Evolutionary conservation across 345 rosid genomes (phyloP), one percentile per base, ranked within the genome.

Genomic region (Microcos paniculata): DNA sequence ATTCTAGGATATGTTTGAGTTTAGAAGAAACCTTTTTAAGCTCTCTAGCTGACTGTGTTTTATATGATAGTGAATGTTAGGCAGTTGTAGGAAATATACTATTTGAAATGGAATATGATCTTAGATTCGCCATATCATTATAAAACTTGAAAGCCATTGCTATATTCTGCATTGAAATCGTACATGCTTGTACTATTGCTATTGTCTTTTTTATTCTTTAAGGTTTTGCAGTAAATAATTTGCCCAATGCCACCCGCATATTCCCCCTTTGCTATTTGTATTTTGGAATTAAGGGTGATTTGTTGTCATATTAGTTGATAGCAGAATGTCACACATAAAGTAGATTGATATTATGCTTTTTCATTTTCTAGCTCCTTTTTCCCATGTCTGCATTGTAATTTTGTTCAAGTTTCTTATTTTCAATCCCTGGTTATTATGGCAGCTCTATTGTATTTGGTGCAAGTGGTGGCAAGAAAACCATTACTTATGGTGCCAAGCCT

Each of bases 391-490:
- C 10, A 10, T 31, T 69, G 18, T 48, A 18, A 51, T 28, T 28
- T 28, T 26, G 4, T 53, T 19, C 61, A 33, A 52, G 19, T 35
- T 71, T 35, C 30, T 40, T 59, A 40, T 18, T 26, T 18, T 67
- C 2, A 26, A n/a, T 38, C 31, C 28, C 58, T 57, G n/a, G 26
- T 33, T 59, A 78, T 75, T 53, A 12, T 82, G 77, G 80, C 87
- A 91, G 97, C 79, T 84, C 84, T 63, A 71, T 69, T 64, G 56
- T 82, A 69, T 79, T 85, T 48, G 87, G 84, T 59, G 65, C 79
- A 42, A 73, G 24, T 71, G 82, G 70, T 70, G 80, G 82, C 57
- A 53, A 16, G 43, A 79, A 81, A 75, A 71, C 77, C n/a, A 78
- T 83, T 65, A 74, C 86, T 14, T 84, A 82, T 77, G 86, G 91